Evolutionary conservation across 495 filamentous ascomycete genomes (phyloP).

Genomic region (Lasiosphaeria hispida): DNA sequence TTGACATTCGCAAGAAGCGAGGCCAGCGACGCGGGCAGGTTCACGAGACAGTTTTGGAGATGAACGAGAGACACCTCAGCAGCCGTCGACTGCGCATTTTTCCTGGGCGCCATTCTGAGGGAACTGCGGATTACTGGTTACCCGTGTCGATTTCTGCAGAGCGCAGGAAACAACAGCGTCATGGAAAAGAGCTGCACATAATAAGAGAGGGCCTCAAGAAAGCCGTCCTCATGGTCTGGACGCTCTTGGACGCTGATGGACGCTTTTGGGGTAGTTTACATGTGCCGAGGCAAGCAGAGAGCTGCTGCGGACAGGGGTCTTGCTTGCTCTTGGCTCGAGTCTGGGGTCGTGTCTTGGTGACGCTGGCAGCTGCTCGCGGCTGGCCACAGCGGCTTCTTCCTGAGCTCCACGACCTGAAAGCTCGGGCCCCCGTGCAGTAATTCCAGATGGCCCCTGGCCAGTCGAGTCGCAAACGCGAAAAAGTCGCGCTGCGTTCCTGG

Average conservation of each 20-base stretch:
- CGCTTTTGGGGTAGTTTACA: conserved; percentile 27
- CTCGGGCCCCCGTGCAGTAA: background rate
- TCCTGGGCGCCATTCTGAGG: conserved; percentile 56
- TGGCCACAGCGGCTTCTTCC: conserved; percentile 1
- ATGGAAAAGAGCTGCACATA: background rate
- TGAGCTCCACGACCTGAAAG: background rate
- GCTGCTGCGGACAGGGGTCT: too few species aligned
- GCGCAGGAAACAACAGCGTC: background rate
- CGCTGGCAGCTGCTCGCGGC: conserved; percentile 6
- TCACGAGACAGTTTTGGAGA: conserved; percentile 91
- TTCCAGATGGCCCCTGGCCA: conserved; percentile 16
- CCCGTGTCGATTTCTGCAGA: background rate
- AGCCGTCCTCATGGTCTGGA: background rate
- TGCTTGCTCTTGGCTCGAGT: background rate
- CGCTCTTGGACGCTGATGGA: background rate
- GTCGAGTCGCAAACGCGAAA: conserved; percentile 17
- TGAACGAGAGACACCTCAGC: conserved; percentile 78
- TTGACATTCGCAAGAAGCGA: conserved; percentile 81
- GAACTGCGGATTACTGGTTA: too few species aligned
- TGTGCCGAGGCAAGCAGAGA: conserved; percentile 34
- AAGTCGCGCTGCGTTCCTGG: conserved; percentile 25
- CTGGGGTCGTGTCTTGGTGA: background rate
- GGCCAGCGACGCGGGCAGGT: conserved; percentile 82
- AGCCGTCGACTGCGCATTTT: conserved; percentile 62
- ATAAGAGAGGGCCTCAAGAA: background rate